These are phyloP conservation scores for Alternaria hordeiaustralica DNA, from an alignment of 2,329 filamentous ascomycete genomes.

Conservation along the genomic window DNA sequence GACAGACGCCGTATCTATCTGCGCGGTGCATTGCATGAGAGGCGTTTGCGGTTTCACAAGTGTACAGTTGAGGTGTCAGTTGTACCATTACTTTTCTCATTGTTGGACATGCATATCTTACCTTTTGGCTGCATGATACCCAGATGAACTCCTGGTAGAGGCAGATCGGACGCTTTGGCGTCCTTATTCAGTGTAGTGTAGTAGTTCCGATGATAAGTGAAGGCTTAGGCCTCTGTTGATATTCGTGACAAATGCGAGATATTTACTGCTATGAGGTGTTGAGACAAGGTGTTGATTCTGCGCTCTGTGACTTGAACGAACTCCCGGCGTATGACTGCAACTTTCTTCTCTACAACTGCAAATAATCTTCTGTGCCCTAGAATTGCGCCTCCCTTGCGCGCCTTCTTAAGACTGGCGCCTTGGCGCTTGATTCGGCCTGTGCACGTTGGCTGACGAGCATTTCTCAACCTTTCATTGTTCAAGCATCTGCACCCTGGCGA, in stretches of 20 bases:
- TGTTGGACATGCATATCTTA: conserved; percentile 21
- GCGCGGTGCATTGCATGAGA: conserved; percentile 21
- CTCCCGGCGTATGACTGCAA: neutral
- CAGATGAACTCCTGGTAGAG: conserved; percentile 19
- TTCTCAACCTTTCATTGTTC: neutral
- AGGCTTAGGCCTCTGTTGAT: conserved; percentile 14
- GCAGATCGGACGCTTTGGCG: conserved; percentile 6
- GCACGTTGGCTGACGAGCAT: conserved; percentile 4
- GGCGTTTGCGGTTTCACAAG: conserved; percentile 22
- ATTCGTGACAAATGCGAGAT: neutral
- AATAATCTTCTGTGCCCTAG: neutral
- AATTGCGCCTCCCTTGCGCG: conserved; percentile 6
- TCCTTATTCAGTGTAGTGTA: conserved; percentile 8
- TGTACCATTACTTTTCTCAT: conserved; percentile 24
- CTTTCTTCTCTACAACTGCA: neutral
- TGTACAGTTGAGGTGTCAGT: conserved; percentile 3
- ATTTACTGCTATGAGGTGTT: neutral
- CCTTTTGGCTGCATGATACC: conserved; percentile 40
- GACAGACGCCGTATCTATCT: conserved; percentile 1
- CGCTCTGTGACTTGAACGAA: neutral
- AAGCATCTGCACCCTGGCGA: neutral
- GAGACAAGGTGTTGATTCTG: neutral
- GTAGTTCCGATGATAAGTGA: conserved; percentile 5
- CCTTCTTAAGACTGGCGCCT: conserved; percentile 11
- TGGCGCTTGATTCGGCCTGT: conserved; percentile 11